Conservation (phyloP, 768 basidiomycete species). For the Mycena vulgaris region DNA sequence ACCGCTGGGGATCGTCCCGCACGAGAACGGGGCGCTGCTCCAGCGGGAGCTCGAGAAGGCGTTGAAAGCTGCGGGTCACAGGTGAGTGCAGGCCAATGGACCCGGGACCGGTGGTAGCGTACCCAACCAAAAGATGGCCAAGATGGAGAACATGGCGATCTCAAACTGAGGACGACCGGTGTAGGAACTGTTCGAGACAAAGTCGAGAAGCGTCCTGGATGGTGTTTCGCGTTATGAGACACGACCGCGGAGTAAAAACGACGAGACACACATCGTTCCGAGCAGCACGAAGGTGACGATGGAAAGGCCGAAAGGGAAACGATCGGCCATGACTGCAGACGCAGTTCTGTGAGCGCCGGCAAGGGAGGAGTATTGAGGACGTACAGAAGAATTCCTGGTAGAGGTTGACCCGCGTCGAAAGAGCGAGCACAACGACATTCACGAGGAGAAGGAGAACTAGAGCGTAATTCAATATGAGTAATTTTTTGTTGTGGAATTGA, state of each 20-base stretch:
- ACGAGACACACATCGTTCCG: conserved; percentile 56
- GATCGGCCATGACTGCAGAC: conserved; percentile 69
- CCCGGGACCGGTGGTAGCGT: conserved; percentile 31
- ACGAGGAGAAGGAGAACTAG: conserved; percentile 61
- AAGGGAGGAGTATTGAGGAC: conserved; percentile 38
- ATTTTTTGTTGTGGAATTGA: neutral
- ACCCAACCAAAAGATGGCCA: conserved; percentile 73
- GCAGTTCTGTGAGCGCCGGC: conserved; percentile 18
- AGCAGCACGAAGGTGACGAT: conserved; percentile 65
- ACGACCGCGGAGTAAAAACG: no score
- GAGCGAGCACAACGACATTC: conserved; percentile 66
- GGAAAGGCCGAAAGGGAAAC: conserved; percentile 74
- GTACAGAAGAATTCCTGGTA: conserved; percentile 76
- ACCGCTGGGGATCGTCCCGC: conserved; percentile 65
- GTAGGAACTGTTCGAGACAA: conserved; percentile 57
- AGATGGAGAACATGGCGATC: conserved; percentile 59
- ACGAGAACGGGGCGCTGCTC: conserved; percentile 62
- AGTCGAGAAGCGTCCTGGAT: conserved; percentile 60
- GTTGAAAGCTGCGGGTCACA: conserved; percentile 61
- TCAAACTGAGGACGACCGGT: conserved; percentile 65
- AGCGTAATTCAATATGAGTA: neutral
- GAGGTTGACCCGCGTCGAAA: conserved; percentile 67
- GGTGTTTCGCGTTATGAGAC: neutral
- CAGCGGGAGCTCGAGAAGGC: conserved; percentile 74
- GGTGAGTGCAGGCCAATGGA: neutral